These are phyloP conservation scores for Penicillium freii DNA, from an alignment of 2,329 filamentous ascomycete species.

Conservation along the genomic window DNA sequence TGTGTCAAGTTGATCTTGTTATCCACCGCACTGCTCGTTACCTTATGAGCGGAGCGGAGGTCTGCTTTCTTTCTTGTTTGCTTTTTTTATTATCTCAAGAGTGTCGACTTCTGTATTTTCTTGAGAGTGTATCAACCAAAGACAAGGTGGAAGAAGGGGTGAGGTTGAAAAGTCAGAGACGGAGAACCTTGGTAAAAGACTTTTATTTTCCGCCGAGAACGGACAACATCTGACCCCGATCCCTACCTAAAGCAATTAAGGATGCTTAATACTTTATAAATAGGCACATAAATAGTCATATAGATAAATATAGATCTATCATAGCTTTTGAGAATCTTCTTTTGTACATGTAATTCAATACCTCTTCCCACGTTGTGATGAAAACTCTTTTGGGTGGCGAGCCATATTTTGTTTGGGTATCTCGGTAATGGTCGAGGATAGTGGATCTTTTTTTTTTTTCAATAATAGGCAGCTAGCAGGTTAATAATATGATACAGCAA, in stretches of 20 bases:
- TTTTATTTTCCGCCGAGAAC: background rate
- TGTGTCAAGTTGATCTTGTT: constrained; percentile 10
- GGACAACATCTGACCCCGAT: background rate
- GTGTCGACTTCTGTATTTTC: background rate
- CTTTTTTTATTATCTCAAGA: background rate
- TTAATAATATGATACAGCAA: background rate
- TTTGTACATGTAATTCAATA: background rate
- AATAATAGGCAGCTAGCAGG: too few relatives aligned
- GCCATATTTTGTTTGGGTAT: background rate
- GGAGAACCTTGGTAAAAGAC: background rate
- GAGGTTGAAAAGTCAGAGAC: background rate
- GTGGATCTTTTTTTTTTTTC: too few relatives aligned
- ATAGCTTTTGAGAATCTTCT: background rate
- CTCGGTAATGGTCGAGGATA: background rate
- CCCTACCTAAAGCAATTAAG: background rate
- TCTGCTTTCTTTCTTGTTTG: background rate
- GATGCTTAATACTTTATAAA: background rate
- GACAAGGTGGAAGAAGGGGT: background rate
- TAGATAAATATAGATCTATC: background rate
- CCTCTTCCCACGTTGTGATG: background rate
- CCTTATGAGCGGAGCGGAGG: background rate
- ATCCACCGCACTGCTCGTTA: background rate
- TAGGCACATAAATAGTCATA: background rate
- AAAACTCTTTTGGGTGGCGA: constrained; percentile 1
- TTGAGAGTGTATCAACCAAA: too few relatives aligned